phyloP scores from a whole-genome alignment of 805 yeast genomes.

The Metschnikowia henanensis region DNA sequence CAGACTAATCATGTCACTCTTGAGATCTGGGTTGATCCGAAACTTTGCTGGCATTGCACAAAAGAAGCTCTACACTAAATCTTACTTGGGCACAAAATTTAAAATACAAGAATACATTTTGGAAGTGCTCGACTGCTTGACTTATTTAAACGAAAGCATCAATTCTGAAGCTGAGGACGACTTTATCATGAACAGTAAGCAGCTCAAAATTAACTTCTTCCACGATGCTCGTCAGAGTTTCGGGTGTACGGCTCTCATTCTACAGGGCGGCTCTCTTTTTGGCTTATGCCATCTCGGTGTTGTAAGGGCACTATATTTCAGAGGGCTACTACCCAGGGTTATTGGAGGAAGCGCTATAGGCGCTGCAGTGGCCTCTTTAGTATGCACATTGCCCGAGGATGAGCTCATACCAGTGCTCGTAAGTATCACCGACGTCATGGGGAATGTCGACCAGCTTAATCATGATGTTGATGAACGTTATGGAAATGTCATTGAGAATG shows the following conservation, averaged over 20 bases:
- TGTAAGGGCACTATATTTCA: conserved; percentile 74
- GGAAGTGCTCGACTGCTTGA: conserved; percentile 71
- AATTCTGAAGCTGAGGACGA: conserved; percentile 28
- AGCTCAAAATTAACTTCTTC: conserved; percentile 69
- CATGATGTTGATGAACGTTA: conserved; percentile 58
- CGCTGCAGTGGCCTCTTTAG: conserved; percentile 85
- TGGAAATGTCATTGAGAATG: conserved; percentile 72
- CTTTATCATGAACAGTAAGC: conserved; percentile 48
- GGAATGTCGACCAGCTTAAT: conserved; percentile 46
- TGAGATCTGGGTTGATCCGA: conserved; percentile 81
- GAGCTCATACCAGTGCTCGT: conserved; percentile 54
- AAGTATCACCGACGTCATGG: conserved; percentile 40
- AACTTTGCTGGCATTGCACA: conserved; percentile 92
- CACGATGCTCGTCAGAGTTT: conserved; percentile 84
- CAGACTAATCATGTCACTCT: conserved; percentile 56
- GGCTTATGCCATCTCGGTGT: conserved; percentile 95
- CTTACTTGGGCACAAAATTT: conserved; percentile 85
- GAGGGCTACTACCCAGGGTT: conserved; percentile 77
- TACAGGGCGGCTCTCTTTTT: conserved; percentile 95
- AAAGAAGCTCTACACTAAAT: conserved; percentile 71
- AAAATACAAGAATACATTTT: conserved; percentile 84
- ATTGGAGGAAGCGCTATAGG: conserved; percentile 94
- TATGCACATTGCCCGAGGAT: conserved; percentile 68
- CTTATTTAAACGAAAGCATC: conserved; percentile 51
- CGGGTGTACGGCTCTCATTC: conserved; percentile 86